Evolutionary conservation across 257 asterid species (phyloP).

Genomic region (Verbena officinalis): DNA sequence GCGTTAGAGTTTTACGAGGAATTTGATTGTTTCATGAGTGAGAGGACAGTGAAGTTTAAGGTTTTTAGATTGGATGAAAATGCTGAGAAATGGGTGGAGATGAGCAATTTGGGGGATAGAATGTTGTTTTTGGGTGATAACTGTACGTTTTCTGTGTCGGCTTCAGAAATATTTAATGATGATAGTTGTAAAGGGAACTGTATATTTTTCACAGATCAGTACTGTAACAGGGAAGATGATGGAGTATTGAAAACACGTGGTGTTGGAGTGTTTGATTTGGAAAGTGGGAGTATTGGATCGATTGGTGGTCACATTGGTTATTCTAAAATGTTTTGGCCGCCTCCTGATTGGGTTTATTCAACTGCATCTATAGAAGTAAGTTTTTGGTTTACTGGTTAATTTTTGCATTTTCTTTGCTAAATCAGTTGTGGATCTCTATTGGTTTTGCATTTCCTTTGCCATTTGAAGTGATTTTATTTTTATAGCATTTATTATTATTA

Average conservation of each 20-base stretch:
- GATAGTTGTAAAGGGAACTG: constrained; percentile 60
- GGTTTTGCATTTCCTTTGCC: too few relatives aligned
- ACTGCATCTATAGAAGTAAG: constrained; percentile 63
- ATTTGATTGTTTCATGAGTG: constrained; percentile 64
- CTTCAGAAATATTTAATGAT: constrained; percentile 46
- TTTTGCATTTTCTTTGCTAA: constrained; percentile 3
- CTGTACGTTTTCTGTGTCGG: constrained; percentile 61
- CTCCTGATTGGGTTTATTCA: constrained; percentile 72
- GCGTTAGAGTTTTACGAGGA: constrained; percentile 70
- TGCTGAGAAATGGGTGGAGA: constrained; percentile 59
- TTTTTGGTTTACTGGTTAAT: not conserved
- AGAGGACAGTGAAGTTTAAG: constrained; percentile 78
- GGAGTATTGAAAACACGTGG: constrained; percentile 53
- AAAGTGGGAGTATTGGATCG: constrained; percentile 66
- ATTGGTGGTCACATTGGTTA: constrained; percentile 42
- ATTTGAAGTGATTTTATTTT: too few relatives aligned
- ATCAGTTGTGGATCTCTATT: not conserved
- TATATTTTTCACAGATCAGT: constrained; percentile 65
- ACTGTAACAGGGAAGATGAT: constrained; percentile 51
- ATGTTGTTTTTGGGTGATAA: constrained; percentile 83
- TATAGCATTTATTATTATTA: too few relatives aligned
- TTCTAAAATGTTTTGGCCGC: constrained; percentile 86
- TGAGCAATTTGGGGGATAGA: constrained; percentile 63
- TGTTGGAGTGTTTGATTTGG: constrained; percentile 72
- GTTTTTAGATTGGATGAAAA: constrained; percentile 64